Conservation (phyloP, 1,284 basidiomycete species). For the Rhodotorula sp. region DNA sequence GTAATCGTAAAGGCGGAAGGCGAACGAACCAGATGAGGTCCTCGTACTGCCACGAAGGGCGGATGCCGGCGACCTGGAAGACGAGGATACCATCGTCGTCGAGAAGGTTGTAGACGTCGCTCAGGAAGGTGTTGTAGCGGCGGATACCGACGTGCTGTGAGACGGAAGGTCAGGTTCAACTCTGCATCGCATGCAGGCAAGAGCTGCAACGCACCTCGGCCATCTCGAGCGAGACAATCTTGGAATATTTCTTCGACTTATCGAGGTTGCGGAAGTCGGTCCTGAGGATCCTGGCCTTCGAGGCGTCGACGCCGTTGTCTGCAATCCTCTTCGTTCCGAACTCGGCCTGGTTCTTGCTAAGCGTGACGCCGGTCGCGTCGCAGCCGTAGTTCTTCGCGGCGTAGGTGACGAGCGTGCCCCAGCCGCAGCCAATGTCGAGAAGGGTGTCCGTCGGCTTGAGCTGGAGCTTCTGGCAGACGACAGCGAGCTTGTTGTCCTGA, state of each 20-base stretch:
- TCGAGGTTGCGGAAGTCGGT: constrained; percentile 94
- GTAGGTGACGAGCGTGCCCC: constrained; percentile 93
- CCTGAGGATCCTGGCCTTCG: constrained; percentile 86
- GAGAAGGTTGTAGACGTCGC: constrained; percentile 87
- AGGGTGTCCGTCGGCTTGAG: constrained; percentile 78
- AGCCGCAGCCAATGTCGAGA: constrained; percentile 94
- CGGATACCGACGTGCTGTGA: constrained; percentile 86
- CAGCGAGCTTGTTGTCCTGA: constrained; percentile 95
- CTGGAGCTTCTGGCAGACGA: constrained; percentile 93
- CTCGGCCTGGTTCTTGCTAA: constrained; percentile 82
- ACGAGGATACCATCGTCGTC: constrained; percentile 94
- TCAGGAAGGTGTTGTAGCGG: constrained; percentile 84
- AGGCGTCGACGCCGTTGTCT: constrained; percentile 70
- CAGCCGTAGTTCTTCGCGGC: constrained; percentile 96
- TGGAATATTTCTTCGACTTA: constrained; percentile 72
- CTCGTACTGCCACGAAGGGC: constrained; percentile 94
- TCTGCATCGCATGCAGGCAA: too few relatives aligned
- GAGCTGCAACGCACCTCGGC: constrained; percentile 65
- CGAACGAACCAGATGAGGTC: constrained; percentile 81
- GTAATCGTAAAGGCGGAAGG: constrained; percentile 32
- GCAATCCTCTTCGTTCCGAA: constrained; percentile 88
- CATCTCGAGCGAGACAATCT: constrained; percentile 98
- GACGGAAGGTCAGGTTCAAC: constrained; percentile 8
- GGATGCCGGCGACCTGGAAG: constrained; percentile 92
- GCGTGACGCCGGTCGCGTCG: constrained; percentile 92